Evolutionary conservation across 768 basidiomycete species (phyloP), one percentile per base, ranked within the genome.

Genomic region (Lactifluus rugatus): DNA sequence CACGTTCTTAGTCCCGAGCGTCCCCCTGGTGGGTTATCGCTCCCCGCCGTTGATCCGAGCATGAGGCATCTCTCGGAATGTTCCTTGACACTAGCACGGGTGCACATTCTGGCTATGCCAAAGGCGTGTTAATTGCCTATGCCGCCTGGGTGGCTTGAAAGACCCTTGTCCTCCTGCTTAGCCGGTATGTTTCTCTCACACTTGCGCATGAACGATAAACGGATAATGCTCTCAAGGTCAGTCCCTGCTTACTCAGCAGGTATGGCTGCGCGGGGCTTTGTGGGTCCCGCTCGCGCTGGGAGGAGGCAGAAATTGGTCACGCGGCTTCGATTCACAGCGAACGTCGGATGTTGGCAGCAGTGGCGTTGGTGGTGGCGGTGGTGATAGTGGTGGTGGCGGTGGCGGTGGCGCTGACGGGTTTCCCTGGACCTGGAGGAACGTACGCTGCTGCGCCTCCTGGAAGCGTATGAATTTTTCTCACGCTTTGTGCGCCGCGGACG

Each of bases 241-340:
- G 85, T 48, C 76, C 94, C 17, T 93, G 89, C 89, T 66, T 86
- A 52, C 72, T 88, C 64, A 88, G 86, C 48, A 87, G 83, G 45
- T 79, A 88, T 57, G 81, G 81, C 57, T 87, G 85, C 48, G 89
- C 82, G 49, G 89, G 90, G n/a, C 68, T 92, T 16, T 89, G 88
- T 69, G 90, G 90, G 45, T 90, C 90, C 10, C 81, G 87, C 14
- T 81, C 83, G 65, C 78, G 85, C 62, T 90, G 88, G 90, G 89
- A 92, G 67, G 90, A 92, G 72, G 81, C 85, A 50, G 82, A 83
- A 26, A 76, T 74, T 16, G 84, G 86, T 66, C 85, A 85, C 73
- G 74, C 74, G 2, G 68, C 74, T 42, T 76, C 81, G 4, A 65
- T 75, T 23, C 78, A 80, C 64, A 77, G 73, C 58, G 82, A 82